Conservation (phyloP, 2,329 filamentous ascomycete species). For the Aspergillus versicolor region DNA sequence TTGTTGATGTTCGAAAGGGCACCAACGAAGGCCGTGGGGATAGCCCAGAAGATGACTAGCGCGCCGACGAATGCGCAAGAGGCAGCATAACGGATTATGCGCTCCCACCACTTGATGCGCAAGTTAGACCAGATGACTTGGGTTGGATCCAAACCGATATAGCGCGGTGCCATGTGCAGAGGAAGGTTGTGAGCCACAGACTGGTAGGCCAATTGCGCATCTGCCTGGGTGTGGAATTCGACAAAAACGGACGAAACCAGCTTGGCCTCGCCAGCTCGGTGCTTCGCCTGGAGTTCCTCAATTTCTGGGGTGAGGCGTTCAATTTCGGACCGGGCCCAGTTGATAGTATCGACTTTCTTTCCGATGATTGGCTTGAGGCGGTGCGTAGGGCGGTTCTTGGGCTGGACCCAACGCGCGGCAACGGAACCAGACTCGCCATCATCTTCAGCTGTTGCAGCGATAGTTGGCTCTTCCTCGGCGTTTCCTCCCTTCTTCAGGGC, state of each 20-base stretch:
- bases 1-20: constrained; percentile 79
- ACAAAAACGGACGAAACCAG: constrained; percentile 80
- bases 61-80: constrained; percentile 71
- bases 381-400: constrained; percentile 75
- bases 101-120: constrained; percentile 81
- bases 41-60: constrained; percentile 83
- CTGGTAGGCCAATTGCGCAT: constrained; percentile 85
- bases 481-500: constrained; percentile 58
- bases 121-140: constrained; percentile 85
- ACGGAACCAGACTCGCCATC: constrained; percentile 69
- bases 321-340: constrained; percentile 79
- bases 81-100: constrained; percentile 68
- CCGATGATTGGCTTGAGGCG: constrained; percentile 70
- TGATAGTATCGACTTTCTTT: constrained; percentile 91
- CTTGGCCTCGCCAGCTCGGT: constrained; percentile 64
- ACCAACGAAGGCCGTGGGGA: constrained; percentile 76
- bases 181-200: constrained; percentile 82
- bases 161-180: constrained; percentile 81
- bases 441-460: constrained; percentile 49
- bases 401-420: constrained; percentile 71
- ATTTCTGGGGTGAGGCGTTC: constrained; percentile 72
- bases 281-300: constrained; percentile 65
- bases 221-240: constrained; percentile 78
- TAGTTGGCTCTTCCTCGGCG: constrained; percentile 33
- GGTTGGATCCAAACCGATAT: constrained; percentile 77